These are phyloP conservation scores for Rhodofomes roseus DNA, from an alignment of 1,284 basidiomycete species.

Conservation along the genomic window DNA sequence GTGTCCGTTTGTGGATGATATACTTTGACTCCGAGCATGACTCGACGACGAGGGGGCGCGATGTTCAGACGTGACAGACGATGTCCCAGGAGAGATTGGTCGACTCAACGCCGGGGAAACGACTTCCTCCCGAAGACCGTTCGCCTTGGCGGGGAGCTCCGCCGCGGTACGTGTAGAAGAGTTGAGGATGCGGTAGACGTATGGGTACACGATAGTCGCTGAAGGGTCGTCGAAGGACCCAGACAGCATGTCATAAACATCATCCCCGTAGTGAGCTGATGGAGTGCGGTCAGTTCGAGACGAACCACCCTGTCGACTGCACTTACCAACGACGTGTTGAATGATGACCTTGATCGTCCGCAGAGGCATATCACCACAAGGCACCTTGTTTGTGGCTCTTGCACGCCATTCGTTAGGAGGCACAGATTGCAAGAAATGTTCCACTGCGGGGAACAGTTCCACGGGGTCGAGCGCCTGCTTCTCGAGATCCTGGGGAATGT, in stretches of 20 bases:
- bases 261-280: conserved; percentile 67
- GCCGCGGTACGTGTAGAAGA: conserved; percentile 48
- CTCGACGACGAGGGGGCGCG: conserved; percentile 54
- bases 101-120: conserved; percentile 57
- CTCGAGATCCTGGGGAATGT: conserved; percentile 87
- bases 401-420: conserved; percentile 96
- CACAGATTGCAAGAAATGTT: conserved; percentile 90
- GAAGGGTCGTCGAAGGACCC: conserved; percentile 79
- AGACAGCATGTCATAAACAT: conserved; percentile 78
- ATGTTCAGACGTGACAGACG: conserved; percentile 49
- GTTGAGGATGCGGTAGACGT: conserved; percentile 83
- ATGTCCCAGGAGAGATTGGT: conserved; percentile 59
- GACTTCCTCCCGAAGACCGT: conserved; percentile 35
- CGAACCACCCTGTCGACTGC: background rate
- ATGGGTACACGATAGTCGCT: conserved; percentile 79
- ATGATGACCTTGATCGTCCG: conserved; percentile 97
- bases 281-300: background rate
- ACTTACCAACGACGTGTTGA: conserved; percentile 90
- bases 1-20: conserved; percentile 50
- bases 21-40: conserved; percentile 62
- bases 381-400: conserved; percentile 84
- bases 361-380: conserved; percentile 95
- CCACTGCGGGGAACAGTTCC: conserved; percentile 90
- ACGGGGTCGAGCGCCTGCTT: conserved; percentile 82
- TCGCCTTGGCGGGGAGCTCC: conserved; percentile 34